phyloP scores from a whole-genome alignment of 2,329 filamentous ascomycete species.

The Penicillium crustosum region DNA sequence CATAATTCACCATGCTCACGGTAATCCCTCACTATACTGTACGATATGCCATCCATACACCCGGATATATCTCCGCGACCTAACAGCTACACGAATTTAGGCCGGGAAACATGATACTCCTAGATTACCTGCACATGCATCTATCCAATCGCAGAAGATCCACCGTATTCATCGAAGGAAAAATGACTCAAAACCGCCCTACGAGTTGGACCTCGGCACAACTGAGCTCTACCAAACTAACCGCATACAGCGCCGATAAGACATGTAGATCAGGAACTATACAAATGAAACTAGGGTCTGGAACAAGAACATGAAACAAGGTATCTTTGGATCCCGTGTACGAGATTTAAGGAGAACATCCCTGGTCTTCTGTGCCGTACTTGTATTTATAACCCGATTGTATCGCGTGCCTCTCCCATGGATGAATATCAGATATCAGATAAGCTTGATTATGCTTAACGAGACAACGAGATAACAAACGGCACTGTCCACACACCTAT shows the following conservation, averaged over 20 bases:
- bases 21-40: neutral
- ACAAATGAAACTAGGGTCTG: neutral
- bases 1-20: neutral
- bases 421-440: neutral
- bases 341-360: neutral
- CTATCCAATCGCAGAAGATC: conserved; percentile 5
- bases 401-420: neutral
- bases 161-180: conserved; percentile 6
- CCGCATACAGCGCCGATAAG: conserved; percentile 7
- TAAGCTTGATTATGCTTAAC: neutral
- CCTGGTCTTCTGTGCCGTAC: neutral
- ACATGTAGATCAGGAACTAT: conserved; percentile 1
- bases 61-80: neutral
- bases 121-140: conserved; percentile 1
- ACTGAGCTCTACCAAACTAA: conserved; percentile 10
- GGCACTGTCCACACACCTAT: neutral
- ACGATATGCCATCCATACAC: neutral
- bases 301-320: neutral
- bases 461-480: neutral
- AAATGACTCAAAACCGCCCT: conserved; percentile 22
- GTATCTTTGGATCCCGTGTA: neutral
- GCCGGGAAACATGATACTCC: conserved; percentile 13
- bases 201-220: conserved; percentile 26
- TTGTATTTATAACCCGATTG: neutral
- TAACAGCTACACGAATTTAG: conserved; percentile 15